Base-by-base conservation (phyloP, 108 stramenopile species). In the Hondaea fermentalgiana region DNA sequence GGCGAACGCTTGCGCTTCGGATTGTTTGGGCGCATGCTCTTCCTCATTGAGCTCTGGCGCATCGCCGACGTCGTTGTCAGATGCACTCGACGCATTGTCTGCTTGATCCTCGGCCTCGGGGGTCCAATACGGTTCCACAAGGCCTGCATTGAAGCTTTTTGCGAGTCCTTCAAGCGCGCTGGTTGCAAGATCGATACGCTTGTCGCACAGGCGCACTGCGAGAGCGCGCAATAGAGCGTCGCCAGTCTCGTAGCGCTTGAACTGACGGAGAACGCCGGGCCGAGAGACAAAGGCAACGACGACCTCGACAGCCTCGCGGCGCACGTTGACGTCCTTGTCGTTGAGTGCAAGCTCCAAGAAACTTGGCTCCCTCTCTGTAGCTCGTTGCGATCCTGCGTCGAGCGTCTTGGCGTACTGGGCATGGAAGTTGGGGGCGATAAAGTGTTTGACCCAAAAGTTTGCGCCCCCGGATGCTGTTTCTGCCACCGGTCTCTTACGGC, bases 401-500 rank as follows among this genome's bases (percentile, higher is more conserved):
- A 83, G n/a, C 49, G 76, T 83, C 5, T 83, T 83, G 45, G 76
- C 76, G 23, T 53, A 53, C 51, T 53, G n/a, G 6, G 49, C 51
- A 3, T 53, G 51, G 28, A 83, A 83, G 49, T 83, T 83, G 19
- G 76, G 49, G 6, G 76, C 19, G 1, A 83, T 83, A 35, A 83
- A 83, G 23, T 83, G 76, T 83, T 83, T 83, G n/a, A 83, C 76
- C 76, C 76, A 83, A 53, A 83, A 83, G 51, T 83, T 83, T 8
- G 76, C 45, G 25, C 42, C 64, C 10, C 4, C 45, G 16, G 76
- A 35, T 35, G 35, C 35, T 35, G 35, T 35, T 35, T 35, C 64
- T 42, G 42, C 25, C 35, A 69, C 8, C 42, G 21, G 59, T n/a
- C 59, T 59, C 59, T n/a, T 23, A n/a, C 19, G 59, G 19, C 17